A percentile compares a stretch with the other conserved stretches of the same genome.
Evolutionary conservation across 2,329 filamentous ascomycete species (phyloP).

Genomic region (Aureobasidium sp.): DNA sequence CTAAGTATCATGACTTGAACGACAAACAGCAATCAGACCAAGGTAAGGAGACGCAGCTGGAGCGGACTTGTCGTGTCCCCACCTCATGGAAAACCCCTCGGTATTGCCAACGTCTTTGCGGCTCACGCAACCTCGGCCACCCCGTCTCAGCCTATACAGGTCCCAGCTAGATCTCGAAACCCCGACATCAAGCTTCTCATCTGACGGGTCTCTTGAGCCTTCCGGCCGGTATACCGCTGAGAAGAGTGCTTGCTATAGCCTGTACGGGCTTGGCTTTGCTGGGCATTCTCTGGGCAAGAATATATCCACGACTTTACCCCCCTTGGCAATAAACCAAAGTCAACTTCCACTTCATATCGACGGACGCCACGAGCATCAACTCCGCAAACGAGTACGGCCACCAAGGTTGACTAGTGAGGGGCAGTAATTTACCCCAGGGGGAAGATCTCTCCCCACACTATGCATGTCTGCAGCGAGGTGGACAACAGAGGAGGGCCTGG

Average conservation of each 20-base stretch:
- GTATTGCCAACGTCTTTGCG: no score
- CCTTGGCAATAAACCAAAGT: not conserved
- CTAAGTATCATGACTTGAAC: no score
- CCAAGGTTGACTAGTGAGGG: not conserved
- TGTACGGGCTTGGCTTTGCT: conserved; percentile 2
- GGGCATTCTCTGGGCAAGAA: not conserved
- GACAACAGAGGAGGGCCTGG: not conserved
- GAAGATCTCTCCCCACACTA: not conserved
- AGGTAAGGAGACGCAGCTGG: no score
- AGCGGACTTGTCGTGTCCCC: no score
- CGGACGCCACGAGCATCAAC: not conserved
- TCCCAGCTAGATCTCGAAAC: no score
- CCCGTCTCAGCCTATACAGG: not conserved
- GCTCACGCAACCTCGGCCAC: not conserved
- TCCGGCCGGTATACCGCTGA: not conserved
- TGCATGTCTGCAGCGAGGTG: not conserved
- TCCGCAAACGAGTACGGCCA: not conserved
- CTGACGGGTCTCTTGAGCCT: not conserved
- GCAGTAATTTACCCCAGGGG: conserved; percentile 1
- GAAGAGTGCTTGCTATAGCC: not conserved
- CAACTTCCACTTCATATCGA: not conserved
- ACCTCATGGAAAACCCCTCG: no score
- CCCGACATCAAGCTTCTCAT: not conserved
- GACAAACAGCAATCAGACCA: no score
- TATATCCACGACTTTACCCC: conserved; percentile 2